Evolutionary conservation across 2,329 filamentous ascomycete species (phyloP).

Genomic region (Pseudofabraea citricarpa): DNA sequence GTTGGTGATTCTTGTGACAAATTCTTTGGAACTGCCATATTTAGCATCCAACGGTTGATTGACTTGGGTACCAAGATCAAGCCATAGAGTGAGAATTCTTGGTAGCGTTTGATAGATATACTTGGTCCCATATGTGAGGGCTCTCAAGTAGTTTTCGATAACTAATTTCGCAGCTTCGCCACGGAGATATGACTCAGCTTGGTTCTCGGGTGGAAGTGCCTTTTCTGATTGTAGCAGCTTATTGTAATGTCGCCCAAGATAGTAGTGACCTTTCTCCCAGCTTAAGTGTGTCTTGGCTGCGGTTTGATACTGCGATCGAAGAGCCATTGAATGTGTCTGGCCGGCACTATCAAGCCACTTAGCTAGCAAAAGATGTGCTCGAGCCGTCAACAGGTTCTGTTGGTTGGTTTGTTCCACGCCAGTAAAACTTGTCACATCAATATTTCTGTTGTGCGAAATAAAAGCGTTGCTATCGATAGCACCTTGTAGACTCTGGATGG

Average conservation of each 20-base stretch:
- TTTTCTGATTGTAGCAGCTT: slow-evolving; percentile 91
- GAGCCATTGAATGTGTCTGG: slow-evolving; percentile 77
- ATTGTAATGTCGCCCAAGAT: slow-evolving; percentile 94
- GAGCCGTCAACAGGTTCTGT: slow-evolving; percentile 59
- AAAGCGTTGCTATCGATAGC: slow-evolving; percentile 83
- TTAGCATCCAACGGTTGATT: slow-evolving; percentile 52
- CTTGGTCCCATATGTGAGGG: slow-evolving; percentile 83
- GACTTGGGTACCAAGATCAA: slow-evolving; percentile 79
- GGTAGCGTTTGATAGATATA: slow-evolving; percentile 95
- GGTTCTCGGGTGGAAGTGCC: slow-evolving; percentile 67
- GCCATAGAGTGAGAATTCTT: slow-evolving; percentile 86
- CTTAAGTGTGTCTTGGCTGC: slow-evolving; percentile 65
- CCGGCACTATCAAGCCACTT: slow-evolving; percentile 97
- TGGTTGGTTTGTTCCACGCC: slow-evolving; percentile 29
- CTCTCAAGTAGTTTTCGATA: slow-evolving; percentile 88
- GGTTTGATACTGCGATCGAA: slow-evolving; percentile 77
- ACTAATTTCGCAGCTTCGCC: slow-evolving; percentile 86
- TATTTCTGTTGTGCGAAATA: slow-evolving; percentile 33
- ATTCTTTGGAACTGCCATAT: slow-evolving; percentile 36
- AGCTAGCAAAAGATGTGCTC: slow-evolving; percentile 82
- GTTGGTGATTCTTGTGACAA: slow-evolving; percentile 46
- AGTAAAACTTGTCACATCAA: slow-evolving; percentile 15
- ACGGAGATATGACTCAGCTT: slow-evolving; percentile 69
- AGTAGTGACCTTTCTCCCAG: slow-evolving; percentile 98
- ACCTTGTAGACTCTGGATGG: slow-evolving; percentile 83